These are phyloP conservation scores for Mycena alexandri DNA, from an alignment of 768 basidiomycete species.

Conservation along the genomic window DNA sequence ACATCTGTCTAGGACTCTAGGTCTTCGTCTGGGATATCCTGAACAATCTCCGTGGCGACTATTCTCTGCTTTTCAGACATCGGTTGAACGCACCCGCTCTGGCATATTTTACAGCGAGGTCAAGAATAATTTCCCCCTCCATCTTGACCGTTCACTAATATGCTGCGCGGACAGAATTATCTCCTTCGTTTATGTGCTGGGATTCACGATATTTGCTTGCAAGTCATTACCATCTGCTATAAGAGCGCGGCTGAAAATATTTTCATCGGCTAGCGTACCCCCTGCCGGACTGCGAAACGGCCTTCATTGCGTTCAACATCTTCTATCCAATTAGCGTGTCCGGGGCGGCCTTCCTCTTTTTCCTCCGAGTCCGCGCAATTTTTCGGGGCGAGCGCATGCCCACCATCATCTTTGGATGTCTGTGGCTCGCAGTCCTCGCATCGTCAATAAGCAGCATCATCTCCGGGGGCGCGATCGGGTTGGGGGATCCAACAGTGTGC, in stretches of 20 bases:
- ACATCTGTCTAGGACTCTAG: too few species aligned
- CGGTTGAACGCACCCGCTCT: slow-evolving; percentile 35
- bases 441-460: slow-evolving; percentile 43
- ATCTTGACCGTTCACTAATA: neutral
- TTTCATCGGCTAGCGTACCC: neutral
- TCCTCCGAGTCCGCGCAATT: slow-evolving; percentile 46
- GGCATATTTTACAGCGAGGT: slow-evolving; percentile 40
- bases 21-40: slow-evolving; percentile 48
- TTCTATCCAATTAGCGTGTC: slow-evolving; percentile 41
- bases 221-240: neutral
- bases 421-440: slow-evolving; percentile 49
- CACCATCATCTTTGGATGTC: slow-evolving; percentile 42
- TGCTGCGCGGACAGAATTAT: slow-evolving; percentile 21
- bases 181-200: slow-evolving; percentile 29
- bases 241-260: neutral
- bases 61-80: slow-evolving; percentile 38
- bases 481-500: slow-evolving; percentile 45
- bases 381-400: slow-evolving; percentile 39
- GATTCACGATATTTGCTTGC: slow-evolving; percentile 40
- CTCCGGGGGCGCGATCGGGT: slow-evolving; percentile 36
- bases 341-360: slow-evolving; percentile 44
- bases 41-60: slow-evolving; percentile 41
- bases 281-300: neutral
- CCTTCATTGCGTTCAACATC: slow-evolving; percentile 18
- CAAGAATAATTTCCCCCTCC: neutral